Evolutionary conservation across 1,284 basidiomycete species (phyloP).

Genomic region (Anthracocystis panici-leucophaei): DNA sequence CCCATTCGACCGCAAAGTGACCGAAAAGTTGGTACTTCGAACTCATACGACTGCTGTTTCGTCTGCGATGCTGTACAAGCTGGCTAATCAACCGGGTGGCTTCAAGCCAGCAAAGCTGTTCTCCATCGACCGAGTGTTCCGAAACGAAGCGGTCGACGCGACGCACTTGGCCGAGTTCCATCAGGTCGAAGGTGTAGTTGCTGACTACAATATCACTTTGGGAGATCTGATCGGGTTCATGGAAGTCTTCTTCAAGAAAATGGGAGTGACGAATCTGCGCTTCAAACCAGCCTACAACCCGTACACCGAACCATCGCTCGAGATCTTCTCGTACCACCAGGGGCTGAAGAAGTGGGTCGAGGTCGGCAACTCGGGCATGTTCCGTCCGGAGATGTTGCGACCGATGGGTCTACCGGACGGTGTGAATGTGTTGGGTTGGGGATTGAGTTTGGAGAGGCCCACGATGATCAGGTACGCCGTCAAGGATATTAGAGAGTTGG

Average conservation of each 20-base stretch:
- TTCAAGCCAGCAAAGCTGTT: conserved; percentile 97
- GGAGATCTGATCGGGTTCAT: conserved; percentile 88
- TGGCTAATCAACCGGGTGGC: conserved; percentile 78
- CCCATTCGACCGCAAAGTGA: conserved; percentile 94
- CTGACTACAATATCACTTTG: conserved; percentile 91
- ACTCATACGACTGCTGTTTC: conserved; percentile 98
- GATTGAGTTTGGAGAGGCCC: conserved; percentile 93
- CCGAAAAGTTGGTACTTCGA: conserved; percentile 88
- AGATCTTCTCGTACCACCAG: conserved; percentile 99
- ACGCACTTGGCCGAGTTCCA: conserved; percentile 99
- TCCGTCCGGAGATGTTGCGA: conserved; percentile 95
- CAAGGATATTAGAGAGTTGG: conserved; percentile 94
- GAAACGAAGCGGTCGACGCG: conserved; percentile 98
- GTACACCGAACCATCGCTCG: conserved; percentile 86
- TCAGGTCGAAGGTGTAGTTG: conserved; percentile 98
- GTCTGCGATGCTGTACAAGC: conserved; percentile 86
- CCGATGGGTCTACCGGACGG: conserved; percentile 99
- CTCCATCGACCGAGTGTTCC: conserved; percentile 98
- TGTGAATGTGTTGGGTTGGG: conserved; percentile 97
- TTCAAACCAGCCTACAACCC: conserved; percentile 97
- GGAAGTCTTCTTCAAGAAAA: conserved; percentile 88
- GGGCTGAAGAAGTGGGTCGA: conserved; percentile 96
- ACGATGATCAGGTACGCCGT: conserved; percentile 93
- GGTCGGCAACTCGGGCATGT: conserved; percentile 89
- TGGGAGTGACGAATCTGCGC: conserved; percentile 90